Evolutionary conservation across 1,284 basidiomycete species (phyloP).

Genomic region (Irpex lacteus): DNA sequence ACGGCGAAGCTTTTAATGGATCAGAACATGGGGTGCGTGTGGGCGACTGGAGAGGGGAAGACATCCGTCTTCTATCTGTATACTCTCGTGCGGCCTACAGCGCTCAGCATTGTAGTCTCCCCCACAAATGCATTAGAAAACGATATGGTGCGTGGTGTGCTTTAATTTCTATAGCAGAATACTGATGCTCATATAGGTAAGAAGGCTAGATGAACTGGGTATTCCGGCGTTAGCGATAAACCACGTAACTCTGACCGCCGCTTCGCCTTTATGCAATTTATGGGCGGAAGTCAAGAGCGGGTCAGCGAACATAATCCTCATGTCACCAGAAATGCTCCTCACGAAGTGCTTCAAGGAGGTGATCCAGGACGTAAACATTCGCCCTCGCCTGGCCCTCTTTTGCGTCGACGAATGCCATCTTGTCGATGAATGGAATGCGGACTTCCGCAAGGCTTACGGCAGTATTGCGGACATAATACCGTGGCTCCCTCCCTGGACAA

Average conservation of each 20-base stretch:
- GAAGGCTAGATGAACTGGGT: not conserved
- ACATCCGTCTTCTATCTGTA: conserved; percentile 14
- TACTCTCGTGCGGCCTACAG: conserved; percentile 4
- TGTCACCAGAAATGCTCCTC: conserved; percentile 1
- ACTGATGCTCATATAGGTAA: not conserved
- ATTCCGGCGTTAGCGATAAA: conserved; percentile 4
- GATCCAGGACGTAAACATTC: not conserved
- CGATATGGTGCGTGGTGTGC: conserved; percentile 12
- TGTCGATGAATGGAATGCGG: conserved; percentile 12
- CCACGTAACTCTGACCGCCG: not conserved
- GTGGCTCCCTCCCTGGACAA: conserved; percentile 3
- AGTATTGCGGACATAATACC: conserved; percentile 4
- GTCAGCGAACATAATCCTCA: not conserved
- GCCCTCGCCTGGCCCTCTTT: conserved; percentile 1
- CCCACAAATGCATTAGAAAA: conserved; percentile 15
- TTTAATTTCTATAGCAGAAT: not conserved
- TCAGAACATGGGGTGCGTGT: not conserved
- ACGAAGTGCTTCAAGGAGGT: conserved; percentile 6
- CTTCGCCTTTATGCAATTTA: not conserved
- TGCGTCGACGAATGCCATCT: conserved; percentile 12
- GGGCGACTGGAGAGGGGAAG: conserved; percentile 16
- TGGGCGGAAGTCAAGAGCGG: conserved; percentile 11
- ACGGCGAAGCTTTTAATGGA: not conserved
- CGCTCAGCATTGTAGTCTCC: conserved; percentile 11
- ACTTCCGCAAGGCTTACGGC: conserved; percentile 10